Evolutionary conservation across 2,329 filamentous ascomycete genomes (phyloP), one percentile per base, ranked within the genome.

Genomic region (Akanthomyces lecanii): DNA sequence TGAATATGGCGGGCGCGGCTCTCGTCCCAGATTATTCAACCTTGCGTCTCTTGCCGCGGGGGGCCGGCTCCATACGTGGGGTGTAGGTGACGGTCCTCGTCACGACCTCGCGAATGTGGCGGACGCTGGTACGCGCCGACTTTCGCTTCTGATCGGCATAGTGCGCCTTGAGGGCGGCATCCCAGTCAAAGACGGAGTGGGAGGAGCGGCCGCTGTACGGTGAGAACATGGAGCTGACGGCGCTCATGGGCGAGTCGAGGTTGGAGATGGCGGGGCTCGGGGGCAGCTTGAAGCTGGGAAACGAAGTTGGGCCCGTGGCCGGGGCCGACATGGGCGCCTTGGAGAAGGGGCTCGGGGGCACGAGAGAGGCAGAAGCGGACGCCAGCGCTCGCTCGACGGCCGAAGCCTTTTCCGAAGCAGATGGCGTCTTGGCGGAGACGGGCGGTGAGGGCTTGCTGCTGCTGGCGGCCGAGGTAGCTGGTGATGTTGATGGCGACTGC

Each of bases 51-150:
- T 97, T 98, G 67, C 93, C 93, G 75, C 93, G 93, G 8, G 92
- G 94, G 44, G 93, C 92, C 28, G 93, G 91, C 67, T 92, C 90
- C 79, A 98, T 91, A 67, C 88, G 82, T 65, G 87, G 89, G 73
- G 91, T 96, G 76, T 96, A 97, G 47, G 91, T 97, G 64, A 97
- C 91, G 18, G 92, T 97, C 69, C 92, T 85, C n/a, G 93, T 97
- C 60, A 97, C 90, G 5, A 97, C 92, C 75, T 97, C 92, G 61
- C 91, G 83, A 64, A 97, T 92, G 71, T 89, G 83, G 65, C 88
- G 85, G 63, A 88, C 81, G 69, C 82, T 87, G 38, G 87, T 86
- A 67, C 82, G 83, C 47, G 84, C 79, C 18, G 82, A 72, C 72
- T 85, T 84, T 69, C 81, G 79, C 73, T 79, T 80, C 71, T 79